phyloP scores from a whole-genome alignment of 441 rosid species.

The Corymbia citriodora region DNA sequence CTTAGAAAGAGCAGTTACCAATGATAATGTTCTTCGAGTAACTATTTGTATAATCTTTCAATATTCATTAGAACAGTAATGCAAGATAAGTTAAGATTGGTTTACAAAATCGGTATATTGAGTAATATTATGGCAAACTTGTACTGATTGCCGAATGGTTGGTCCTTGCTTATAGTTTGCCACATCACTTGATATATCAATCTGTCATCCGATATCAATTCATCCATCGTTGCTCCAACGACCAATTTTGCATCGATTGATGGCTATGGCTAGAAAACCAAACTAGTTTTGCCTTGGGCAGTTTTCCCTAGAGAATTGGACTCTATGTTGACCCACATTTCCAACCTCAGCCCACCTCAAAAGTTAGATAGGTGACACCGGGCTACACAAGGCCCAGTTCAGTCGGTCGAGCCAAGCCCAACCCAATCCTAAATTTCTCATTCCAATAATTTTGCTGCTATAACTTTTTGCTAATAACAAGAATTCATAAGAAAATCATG shows the following conservation, averaged over 20 bases:
- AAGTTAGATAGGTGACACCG: neutral
- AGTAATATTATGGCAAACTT: neutral
- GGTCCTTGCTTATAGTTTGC: neutral
- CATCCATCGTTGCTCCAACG: neutral
- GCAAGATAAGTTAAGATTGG: neutral
- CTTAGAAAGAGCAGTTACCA: neutral
- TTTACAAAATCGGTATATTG: neutral
- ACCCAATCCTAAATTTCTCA: neutral
- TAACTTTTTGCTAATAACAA: neutral
- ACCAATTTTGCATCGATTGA: neutral
- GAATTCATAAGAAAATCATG: neutral
- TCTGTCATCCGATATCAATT: neutral
- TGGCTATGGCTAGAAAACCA: neutral
- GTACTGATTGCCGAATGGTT: rapidly evolving
- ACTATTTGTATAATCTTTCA: neutral
- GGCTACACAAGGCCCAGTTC: neutral
- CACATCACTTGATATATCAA: too few relatives aligned
- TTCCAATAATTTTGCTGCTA: neutral
- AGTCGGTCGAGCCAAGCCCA: neutral
- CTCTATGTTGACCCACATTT: neutral
- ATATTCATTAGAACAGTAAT: neutral
- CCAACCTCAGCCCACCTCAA: neutral
- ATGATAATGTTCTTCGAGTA: neutral
- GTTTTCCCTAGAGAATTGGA: neutral
- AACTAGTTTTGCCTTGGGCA: neutral